Percentiles rank a stretch among this genome's conserved stretches.
phyloP scores from a whole-genome alignment of 2,329 filamentous ascomycete species.

The Teratosphaeria nubilosa region DNA sequence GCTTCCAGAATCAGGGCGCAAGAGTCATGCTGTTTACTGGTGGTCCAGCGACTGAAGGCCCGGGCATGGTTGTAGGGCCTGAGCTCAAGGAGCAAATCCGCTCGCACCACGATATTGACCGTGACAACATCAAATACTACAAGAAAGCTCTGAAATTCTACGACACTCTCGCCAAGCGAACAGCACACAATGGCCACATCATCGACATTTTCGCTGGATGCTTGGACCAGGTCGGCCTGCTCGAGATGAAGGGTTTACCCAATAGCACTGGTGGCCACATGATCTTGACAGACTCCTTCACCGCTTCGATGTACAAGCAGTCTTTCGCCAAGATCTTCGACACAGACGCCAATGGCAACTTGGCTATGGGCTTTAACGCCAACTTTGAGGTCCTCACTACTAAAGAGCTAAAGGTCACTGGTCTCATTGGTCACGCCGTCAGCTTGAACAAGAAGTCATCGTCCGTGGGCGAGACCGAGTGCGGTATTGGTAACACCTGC shows the following conservation, averaged over 20 bases:
- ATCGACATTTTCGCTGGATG: conserved; percentile 97
- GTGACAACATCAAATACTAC: conserved; percentile 98
- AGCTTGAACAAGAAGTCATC: conserved; percentile 97
- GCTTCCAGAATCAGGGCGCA: conserved; percentile 89
- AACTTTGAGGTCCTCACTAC: conserved; percentile 92
- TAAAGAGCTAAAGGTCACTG: conserved; percentile 96
- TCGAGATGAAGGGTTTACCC: conserved; percentile 96
- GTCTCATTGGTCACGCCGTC: conserved; percentile 90
- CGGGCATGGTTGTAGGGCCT: conserved; percentile 90
- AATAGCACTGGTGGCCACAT: conserved; percentile 97
- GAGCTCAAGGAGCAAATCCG: conserved; percentile 93
- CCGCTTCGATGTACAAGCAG: conserved; percentile 98
- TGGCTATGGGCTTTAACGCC: conserved; percentile 97
- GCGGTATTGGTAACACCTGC: conserved; percentile 95
- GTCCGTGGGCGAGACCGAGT: conserved; percentile 94
- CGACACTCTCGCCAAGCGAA: conserved; percentile 83
- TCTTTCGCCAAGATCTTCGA: conserved; percentile 96
- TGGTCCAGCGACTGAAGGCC: conserved; percentile 88
- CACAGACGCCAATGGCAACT: conserved; percentile 87
- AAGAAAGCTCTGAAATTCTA: conserved; percentile 99
- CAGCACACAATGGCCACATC: conserved; percentile 91
- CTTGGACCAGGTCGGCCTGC: conserved; percentile 87
- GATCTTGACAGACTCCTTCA: conserved; percentile 97
- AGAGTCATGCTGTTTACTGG: conserved; percentile 97
- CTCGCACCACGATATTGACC: conserved; percentile 96